Percentiles rank a stretch among this genome's conserved stretches.
These are phyloP conservation scores for Alternaria gaisen DNA, from an alignment of 2,329 filamentous ascomycete genomes.

Conservation along the genomic window DNA sequence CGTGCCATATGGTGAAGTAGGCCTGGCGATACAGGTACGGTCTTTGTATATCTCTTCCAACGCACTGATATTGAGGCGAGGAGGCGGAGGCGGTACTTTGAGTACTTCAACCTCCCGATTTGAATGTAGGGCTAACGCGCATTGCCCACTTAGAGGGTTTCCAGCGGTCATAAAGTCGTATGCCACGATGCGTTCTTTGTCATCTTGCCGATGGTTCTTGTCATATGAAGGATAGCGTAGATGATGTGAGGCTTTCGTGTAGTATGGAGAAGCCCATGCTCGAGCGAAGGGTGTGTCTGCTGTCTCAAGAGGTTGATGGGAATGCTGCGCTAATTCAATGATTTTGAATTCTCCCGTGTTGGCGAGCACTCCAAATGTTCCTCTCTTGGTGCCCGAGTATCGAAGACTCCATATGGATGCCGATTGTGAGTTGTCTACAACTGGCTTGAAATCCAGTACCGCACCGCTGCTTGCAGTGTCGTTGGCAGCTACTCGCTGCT, in stretches of 20 bases:
- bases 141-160: slow-evolving; percentile 57
- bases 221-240: slow-evolving; percentile 58
- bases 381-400: slow-evolving; percentile 66
- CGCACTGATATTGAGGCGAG: slow-evolving; percentile 55
- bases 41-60: slow-evolving; percentile 55
- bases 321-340: slow-evolving; percentile 64
- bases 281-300: slow-evolving; percentile 32
- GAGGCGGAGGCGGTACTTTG: slow-evolving; percentile 56
- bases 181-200: slow-evolving; percentile 62
- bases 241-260: slow-evolving; percentile 55
- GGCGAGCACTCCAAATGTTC: slow-evolving; percentile 66
- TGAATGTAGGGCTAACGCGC: slow-evolving; percentile 62
- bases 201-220: slow-evolving; percentile 53
- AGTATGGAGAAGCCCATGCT: slow-evolving; percentile 55
- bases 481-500: slow-evolving; percentile 36
- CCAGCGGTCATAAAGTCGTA: slow-evolving; percentile 68
- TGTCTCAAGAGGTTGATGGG: slow-evolving; percentile 39
- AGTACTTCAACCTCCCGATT: slow-evolving; percentile 61
- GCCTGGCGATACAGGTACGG: slow-evolving; percentile 40
- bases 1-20: slow-evolving; percentile 39
- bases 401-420: slow-evolving; percentile 69
- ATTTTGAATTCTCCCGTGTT: slow-evolving; percentile 68
- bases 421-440: slow-evolving; percentile 59
- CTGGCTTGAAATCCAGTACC: slow-evolving; percentile 66
- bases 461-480: slow-evolving; percentile 65